These are phyloP conservation scores for Hemileia vastatrix DNA, from an alignment of 1,284 basidiomycete genomes.

Conservation along the genomic window DNA sequence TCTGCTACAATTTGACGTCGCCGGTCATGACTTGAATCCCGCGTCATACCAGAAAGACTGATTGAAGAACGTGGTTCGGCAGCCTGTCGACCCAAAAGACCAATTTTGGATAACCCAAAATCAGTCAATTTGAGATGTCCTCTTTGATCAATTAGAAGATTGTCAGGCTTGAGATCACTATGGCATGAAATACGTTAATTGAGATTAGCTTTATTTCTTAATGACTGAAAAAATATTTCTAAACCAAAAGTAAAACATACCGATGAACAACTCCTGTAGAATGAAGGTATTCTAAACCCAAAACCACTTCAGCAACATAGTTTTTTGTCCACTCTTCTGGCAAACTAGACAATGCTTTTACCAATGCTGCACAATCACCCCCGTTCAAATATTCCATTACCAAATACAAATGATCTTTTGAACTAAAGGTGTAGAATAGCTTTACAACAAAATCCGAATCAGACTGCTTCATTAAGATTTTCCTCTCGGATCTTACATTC, in stretches of 20 bases:
- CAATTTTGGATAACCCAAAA: conserved; percentile 93
- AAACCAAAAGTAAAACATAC: conserved; percentile 50
- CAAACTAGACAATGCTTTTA: conserved; percentile 86
- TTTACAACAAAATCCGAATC: conserved; percentile 78
- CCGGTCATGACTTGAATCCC: conserved; percentile 45
- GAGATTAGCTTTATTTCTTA: not conserved
- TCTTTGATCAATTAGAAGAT: conserved; percentile 87
- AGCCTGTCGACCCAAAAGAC: conserved; percentile 90
- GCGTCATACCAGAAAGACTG: conserved; percentile 43
- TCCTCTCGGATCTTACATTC: conserved; percentile 97
- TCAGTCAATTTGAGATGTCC: conserved; percentile 96
- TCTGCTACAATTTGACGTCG: conserved; percentile 44
- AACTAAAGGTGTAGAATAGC: conserved; percentile 49
- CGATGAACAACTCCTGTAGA: conserved; percentile 90
- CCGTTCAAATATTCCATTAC: conserved; percentile 60
- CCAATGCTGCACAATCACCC: conserved; percentile 89
- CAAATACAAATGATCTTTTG: conserved; percentile 47
- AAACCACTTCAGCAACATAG: conserved; percentile 88
- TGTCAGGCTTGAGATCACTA: conserved; percentile 97
- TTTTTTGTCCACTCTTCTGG: conserved; percentile 95
- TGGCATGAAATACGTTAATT: conserved; percentile 25
- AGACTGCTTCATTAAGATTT: conserved; percentile 98
- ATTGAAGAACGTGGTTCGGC: conserved; percentile 55
- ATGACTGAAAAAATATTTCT: not conserved
- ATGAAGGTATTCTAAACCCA: conserved; percentile 92